Percentiles rank a stretch among this genome's conserved stretches.
Evolutionary conservation across 208 protist species (phyloP).

Genomic region (Crithidia acanthocephali): DNA sequence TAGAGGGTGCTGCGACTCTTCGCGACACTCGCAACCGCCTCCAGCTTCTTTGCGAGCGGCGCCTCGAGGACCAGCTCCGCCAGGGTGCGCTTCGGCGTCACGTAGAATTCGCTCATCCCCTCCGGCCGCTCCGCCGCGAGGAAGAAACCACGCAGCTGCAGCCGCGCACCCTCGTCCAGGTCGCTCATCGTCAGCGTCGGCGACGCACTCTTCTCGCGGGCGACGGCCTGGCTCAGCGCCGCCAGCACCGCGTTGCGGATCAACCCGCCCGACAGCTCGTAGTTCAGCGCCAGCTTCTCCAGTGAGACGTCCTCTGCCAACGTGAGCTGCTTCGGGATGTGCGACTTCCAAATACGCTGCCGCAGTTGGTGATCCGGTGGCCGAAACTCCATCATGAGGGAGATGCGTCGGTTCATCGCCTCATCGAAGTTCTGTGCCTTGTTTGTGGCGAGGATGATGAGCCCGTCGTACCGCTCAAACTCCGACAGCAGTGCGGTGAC

Average conservation of each 20-base stretch:
- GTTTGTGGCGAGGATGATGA: conserved; percentile 94
- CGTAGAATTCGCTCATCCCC: conserved; percentile 55
- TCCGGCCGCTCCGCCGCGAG: conserved; percentile 65
- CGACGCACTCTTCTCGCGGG: conserved; percentile 64
- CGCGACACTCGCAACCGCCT: conserved; percentile 57
- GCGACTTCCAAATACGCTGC: conserved; percentile 81
- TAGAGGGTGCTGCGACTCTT: conserved; percentile 90
- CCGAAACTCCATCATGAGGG: conserved; percentile 92
- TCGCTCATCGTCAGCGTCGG: conserved; percentile 76
- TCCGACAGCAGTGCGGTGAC: conserved; percentile 90
- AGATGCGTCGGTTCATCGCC: conserved; percentile 94
- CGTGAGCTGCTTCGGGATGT: conserved; percentile 66
- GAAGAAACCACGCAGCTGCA: conserved; percentile 91
- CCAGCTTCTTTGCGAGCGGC: conserved; percentile 45
- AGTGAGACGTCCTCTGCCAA: conserved; percentile 74
- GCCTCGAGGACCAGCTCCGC: conserved; percentile 74
- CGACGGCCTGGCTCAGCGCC: conserved; percentile 81
- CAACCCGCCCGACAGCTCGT: conserved; percentile 90
- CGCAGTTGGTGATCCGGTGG: conserved; percentile 88
- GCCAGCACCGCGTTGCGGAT: conserved; percentile 93
- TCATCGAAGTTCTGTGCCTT: conserved; percentile 89
- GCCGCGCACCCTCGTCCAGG: conserved; percentile 76
- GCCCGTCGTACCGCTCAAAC: conserved; percentile 91
- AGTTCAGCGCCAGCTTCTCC: conserved; percentile 77
- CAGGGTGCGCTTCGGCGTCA: conserved; percentile 79